A percentile compares a stretch with the other conserved stretches of the same genome.
phyloP scores from a whole-genome alignment of 257 asterid species.

The Salvia rosmarinus region DNA sequence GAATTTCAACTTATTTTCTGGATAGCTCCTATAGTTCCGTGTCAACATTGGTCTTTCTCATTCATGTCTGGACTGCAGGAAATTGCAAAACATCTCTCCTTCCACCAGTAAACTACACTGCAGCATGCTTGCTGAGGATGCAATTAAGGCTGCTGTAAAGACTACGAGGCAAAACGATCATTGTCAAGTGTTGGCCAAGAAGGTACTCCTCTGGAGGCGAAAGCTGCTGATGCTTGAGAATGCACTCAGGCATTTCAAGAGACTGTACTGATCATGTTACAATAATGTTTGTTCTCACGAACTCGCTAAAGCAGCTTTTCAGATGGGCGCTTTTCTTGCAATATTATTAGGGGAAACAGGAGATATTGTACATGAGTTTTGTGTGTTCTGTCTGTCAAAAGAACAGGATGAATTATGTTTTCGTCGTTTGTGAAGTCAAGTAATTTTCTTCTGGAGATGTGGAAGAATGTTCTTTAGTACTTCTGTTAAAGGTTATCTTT shows the following conservation, averaged over 20 bases:
- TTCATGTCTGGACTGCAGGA: constrained; percentile 53
- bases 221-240: constrained; percentile 61
- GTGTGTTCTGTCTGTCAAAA: background rate
- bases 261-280: constrained; percentile 10
- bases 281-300: constrained; percentile 2
- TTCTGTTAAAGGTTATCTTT: no score
- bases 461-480: no score
- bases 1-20: background rate
- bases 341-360: constrained; percentile 3
- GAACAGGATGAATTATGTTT: background rate
- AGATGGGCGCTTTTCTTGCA: background rate
- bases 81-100: constrained; percentile 94
- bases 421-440: background rate
- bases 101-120: constrained; percentile 91
- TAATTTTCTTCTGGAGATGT: constrained; percentile 4
- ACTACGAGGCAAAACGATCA: constrained; percentile 65
- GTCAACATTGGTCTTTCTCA: background rate
- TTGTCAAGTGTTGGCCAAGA: constrained; percentile 40
- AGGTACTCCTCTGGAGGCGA: constrained; percentile 41
- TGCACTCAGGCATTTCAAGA: background rate
- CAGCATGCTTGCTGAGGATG: constrained; percentile 99
- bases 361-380: constrained; percentile 17
- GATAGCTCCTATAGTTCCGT: background rate
- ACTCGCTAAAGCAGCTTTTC: background rate
- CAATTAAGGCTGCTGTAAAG: constrained; percentile 90